Evolutionary conservation across 345 rosid genomes (phyloP).

Genomic region (Gossypium herbaceum): DNA sequence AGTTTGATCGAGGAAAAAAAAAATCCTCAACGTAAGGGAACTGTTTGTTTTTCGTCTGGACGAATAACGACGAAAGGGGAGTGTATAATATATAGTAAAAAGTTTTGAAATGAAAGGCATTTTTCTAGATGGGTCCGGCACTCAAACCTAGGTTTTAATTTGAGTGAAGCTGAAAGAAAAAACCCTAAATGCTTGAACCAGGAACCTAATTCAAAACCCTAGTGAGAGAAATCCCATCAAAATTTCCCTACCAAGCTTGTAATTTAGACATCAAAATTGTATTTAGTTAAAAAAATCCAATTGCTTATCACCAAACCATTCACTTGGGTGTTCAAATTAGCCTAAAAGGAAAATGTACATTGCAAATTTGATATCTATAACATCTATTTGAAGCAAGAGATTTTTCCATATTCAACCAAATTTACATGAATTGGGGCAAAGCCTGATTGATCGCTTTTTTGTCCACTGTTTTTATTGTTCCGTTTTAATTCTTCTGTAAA

Average conservation of each 20-base stretch:
- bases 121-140: not conserved
- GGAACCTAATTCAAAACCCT: not conserved
- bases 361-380: not conserved
- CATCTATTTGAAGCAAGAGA: not conserved
- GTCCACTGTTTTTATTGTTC: not conserved
- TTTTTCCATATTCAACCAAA: not conserved
- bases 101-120: constrained; percentile 9
- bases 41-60: not conserved
- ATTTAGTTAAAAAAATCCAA: not conserved
- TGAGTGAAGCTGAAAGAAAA: not conserved
- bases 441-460: no score
- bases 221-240: not conserved
- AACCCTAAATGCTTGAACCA: not conserved
- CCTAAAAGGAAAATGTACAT: no score
- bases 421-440: not conserved
- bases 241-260: not conserved
- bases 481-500: not conserved
- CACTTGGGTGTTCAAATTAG: not conserved
- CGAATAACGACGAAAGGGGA: constrained; percentile 5
- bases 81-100: not conserved
- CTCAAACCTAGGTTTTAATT: not conserved
- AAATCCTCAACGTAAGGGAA: not conserved
- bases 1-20: no score
- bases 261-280: not conserved
- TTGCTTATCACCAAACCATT: not conserved